phyloP scores from a whole-genome alignment of 805 yeast species.

The Kodamaea kaohsiungensis region DNA sequence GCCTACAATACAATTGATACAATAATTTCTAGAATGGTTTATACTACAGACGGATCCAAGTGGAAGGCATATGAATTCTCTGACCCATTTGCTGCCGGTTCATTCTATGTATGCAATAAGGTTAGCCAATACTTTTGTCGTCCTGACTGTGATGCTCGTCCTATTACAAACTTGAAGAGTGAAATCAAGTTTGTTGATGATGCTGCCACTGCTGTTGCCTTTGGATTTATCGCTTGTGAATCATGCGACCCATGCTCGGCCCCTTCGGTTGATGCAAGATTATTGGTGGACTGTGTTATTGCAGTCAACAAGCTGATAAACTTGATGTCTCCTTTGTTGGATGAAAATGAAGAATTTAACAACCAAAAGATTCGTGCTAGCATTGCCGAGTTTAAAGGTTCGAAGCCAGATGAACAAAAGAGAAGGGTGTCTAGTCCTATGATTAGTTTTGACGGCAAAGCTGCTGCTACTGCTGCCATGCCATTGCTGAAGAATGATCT shows the following conservation, averaged over 20 bases:
- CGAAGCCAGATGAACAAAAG: conserved; percentile 17
- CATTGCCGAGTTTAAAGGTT: conserved; percentile 27
- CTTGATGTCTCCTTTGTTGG: conserved; percentile 52
- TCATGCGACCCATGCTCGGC: conserved; percentile 53
- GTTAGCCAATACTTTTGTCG: conserved; percentile 52
- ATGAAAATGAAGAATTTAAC: conserved; percentile 44
- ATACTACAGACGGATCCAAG: conserved; percentile 46
- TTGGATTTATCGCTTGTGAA: conserved; percentile 54
- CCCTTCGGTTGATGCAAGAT: conserved; percentile 47
- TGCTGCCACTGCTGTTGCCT: conserved; percentile 40
- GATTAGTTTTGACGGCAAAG: conserved; percentile 23
- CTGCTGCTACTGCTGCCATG: conserved; percentile 23
- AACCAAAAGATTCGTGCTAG: conserved; percentile 38
- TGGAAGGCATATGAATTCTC: conserved; percentile 67
- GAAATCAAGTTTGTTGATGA: conserved; percentile 48
- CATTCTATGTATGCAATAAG: conserved; percentile 54
- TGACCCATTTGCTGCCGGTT: conserved; percentile 65
- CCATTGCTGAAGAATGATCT: conserved; percentile 57
- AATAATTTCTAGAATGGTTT: conserved; percentile 14
- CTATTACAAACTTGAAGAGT: conserved; percentile 41
- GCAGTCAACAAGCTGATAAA: conserved; percentile 59
- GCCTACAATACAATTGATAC: neutral
- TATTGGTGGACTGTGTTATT: conserved; percentile 52
- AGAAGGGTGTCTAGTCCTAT: conserved; percentile 34
- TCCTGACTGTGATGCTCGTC: conserved; percentile 63